Base-by-base conservation (phyloP, 805 yeast species). In the Kockiozyma suomiensis region DNA sequence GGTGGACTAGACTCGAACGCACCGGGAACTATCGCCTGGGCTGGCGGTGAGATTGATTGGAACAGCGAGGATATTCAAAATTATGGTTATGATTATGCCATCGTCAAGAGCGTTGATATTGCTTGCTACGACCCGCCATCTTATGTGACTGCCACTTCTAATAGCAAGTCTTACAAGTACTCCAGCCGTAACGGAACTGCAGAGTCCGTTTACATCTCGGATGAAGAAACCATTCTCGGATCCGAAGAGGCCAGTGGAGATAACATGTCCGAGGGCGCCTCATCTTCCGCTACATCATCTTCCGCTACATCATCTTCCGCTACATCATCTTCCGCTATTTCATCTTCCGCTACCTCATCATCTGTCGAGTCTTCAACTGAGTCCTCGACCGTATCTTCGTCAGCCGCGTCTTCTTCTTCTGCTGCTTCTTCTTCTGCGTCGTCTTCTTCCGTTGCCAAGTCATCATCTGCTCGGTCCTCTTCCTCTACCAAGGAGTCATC, bases 31-130 rank as follows among this genome's bases (percentile, higher is more conserved):
- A 81, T 86, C 59, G 81, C 78, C 58, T 86, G 91, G 91, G 88
- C 90, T 1, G 90, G 91, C 33, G 97, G 97, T 76, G 78, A 65
- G 30, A 84, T 92, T 62, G 79, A 89, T 76, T 92, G 97, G 97
- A 75, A 86, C 72, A 81, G 92, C 13, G 72, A 78, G 2, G 97
- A 90, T 74, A 82, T 91, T 59, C 69, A 78, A 61, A 77, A 87
- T 58, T 82, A 85, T 53, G 97, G 97, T n/a, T 92, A 91, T 77
- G 86, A 82, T 76, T 90, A 84, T 72, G 85, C 88, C 28, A 79
- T 81, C 59, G 69, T 92, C 49, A 78, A 85, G 68, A 79, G 81
- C 47, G 78, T 90, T 38, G 77, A 80, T 15, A 81, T 91, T 50
- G 79, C 82, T 53, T 84, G 96, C 70, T 87, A 88, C 74, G 90